A percentile compares a stretch with the other conserved stretches of the same genome.
Evolutionary conservation across 768 basidiomycete species (phyloP).

Genomic region (Tephrocybe sp.): DNA sequence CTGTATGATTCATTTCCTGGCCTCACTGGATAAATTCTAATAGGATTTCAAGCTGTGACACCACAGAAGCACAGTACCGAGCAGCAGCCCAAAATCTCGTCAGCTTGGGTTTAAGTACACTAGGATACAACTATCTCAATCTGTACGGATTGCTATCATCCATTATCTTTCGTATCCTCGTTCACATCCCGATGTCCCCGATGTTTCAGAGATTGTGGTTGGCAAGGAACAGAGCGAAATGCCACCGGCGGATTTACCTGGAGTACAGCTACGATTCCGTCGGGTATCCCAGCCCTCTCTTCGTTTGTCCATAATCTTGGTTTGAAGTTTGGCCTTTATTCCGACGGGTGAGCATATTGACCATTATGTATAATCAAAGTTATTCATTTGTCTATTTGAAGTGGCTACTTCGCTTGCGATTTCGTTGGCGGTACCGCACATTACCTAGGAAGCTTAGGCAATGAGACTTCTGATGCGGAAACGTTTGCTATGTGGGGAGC

Average conservation of each 20-base stretch:
- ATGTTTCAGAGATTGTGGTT: constrained; percentile 41
- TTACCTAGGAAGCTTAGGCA: constrained; percentile 42
- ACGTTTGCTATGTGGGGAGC: constrained; percentile 49
- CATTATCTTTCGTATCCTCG: too few relatives aligned
- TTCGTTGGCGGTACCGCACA: constrained; percentile 40
- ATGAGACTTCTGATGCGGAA: constrained; percentile 45
- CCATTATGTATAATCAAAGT: background rate
- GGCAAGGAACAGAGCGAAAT: constrained; percentile 42
- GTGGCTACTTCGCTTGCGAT: constrained; percentile 44
- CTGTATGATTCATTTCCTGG: constrained; percentile 24
- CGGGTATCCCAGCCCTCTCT: constrained; percentile 35
- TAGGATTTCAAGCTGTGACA: constrained; percentile 28
- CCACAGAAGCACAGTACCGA: constrained; percentile 39
- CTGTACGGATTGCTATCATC: constrained; percentile 25
- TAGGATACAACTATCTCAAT: constrained; percentile 43
- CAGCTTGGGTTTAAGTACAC: constrained; percentile 29
- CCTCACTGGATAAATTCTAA: background rate
- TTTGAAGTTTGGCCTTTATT: constrained; percentile 67
- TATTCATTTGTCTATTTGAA: background rate
- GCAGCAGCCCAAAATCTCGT: constrained; percentile 37
- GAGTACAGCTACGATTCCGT: constrained; percentile 36
- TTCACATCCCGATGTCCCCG: background rate
- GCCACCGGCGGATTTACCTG: constrained; percentile 41
- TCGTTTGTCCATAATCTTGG: constrained; percentile 35
- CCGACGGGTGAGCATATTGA: constrained; percentile 34